A percentile compares a stretch with the other conserved stretches of the same genome.
These are phyloP conservation scores for Coemansia sp. DNA, from an alignment of 192 early-diverging fungal genomes.

Conservation along the genomic window DNA sequence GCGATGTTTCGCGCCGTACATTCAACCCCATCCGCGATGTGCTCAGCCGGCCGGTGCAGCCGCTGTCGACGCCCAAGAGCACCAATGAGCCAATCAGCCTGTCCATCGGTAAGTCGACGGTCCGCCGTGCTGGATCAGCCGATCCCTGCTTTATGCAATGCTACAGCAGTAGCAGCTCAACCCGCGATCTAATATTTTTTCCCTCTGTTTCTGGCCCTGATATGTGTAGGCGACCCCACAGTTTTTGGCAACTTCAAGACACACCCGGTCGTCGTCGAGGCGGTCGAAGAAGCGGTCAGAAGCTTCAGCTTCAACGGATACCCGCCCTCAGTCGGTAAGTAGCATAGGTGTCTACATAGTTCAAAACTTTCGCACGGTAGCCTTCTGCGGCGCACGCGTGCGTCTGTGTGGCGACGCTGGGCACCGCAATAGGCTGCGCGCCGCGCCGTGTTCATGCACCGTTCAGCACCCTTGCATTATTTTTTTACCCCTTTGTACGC, in stretches of 20 bases:
- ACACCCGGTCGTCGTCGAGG: slow-evolving; percentile 64
- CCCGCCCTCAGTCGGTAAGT: slow-evolving; percentile 70
- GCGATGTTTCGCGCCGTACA: slow-evolving; percentile 70
- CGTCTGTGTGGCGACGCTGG: not conserved
- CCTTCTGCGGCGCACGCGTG: not conserved
- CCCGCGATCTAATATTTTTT: not conserved
- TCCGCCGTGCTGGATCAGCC: too few species aligned
- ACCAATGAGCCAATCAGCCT: slow-evolving; percentile 36
- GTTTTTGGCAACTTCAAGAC: slow-evolving; percentile 90
- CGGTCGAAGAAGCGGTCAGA: slow-evolving; percentile 67
- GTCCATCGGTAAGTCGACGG: slow-evolving; percentile 37
- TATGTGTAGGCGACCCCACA: slow-evolving; percentile 73
- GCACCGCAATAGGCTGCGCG: not conserved
- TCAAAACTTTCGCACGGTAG: not conserved
- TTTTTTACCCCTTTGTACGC: not conserved
- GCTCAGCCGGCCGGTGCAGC: slow-evolving; percentile 74
- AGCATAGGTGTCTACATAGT: too few species aligned
- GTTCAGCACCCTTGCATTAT: not conserved
- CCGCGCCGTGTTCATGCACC: not conserved
- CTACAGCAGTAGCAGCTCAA: too few species aligned
- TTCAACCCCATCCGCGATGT: slow-evolving; percentile 86
- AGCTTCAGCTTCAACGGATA: slow-evolving; percentile 85
- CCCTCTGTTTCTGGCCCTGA: not conserved
- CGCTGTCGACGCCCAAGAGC: slow-evolving; percentile 59
- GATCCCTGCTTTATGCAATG: too few species aligned